These are phyloP conservation scores for Fusarium miscanthi DNA, from an alignment of 2,329 filamentous ascomycete genomes.

Conservation along the genomic window DNA sequence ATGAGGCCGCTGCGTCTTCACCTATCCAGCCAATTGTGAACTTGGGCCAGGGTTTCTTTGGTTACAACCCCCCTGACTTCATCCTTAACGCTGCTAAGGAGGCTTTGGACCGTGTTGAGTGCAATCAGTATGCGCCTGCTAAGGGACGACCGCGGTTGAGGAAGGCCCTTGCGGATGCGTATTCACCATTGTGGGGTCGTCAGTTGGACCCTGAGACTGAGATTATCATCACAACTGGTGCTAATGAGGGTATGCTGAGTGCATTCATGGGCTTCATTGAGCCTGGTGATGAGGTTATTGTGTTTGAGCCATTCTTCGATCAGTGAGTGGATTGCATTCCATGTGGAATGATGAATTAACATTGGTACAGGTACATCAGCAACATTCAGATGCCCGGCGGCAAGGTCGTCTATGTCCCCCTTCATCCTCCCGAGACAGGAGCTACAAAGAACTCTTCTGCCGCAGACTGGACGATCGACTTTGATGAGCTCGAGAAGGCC, in stretches of 20 bases:
- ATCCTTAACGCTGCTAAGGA: slow-evolving; percentile 91
- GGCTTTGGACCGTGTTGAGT: slow-evolving; percentile 90
- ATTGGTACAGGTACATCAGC: slow-evolving; percentile 72
- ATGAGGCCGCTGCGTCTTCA: slow-evolving; percentile 72
- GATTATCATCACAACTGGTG: slow-evolving; percentile 92
- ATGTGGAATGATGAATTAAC: background rate
- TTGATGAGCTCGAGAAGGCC: slow-evolving; percentile 81
- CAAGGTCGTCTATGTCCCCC: slow-evolving; percentile 93
- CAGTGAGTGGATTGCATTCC: slow-evolving; percentile 64
- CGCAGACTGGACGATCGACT: slow-evolving; percentile 87
- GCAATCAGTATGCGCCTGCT: slow-evolving; percentile 98
- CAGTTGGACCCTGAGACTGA: slow-evolving; percentile 88
- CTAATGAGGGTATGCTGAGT: slow-evolving; percentile 93
- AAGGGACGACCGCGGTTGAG: slow-evolving; percentile 91
- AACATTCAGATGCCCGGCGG: slow-evolving; percentile 99
- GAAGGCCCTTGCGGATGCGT: slow-evolving; percentile 93
- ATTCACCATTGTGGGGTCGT: slow-evolving; percentile 88
- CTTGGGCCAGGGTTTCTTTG: slow-evolving; percentile 78
- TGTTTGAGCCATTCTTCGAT: slow-evolving; percentile 99
- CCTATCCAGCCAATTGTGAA: slow-evolving; percentile 73
- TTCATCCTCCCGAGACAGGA: slow-evolving; percentile 87
- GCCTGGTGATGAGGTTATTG: slow-evolving; percentile 92
- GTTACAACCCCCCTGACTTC: slow-evolving; percentile 93
- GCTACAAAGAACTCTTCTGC: slow-evolving; percentile 84
- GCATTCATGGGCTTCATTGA: slow-evolving; percentile 99